Conservation (phyloP, 2,329 filamentous ascomycete genomes). For the Fonsecaea monophora region DNA sequence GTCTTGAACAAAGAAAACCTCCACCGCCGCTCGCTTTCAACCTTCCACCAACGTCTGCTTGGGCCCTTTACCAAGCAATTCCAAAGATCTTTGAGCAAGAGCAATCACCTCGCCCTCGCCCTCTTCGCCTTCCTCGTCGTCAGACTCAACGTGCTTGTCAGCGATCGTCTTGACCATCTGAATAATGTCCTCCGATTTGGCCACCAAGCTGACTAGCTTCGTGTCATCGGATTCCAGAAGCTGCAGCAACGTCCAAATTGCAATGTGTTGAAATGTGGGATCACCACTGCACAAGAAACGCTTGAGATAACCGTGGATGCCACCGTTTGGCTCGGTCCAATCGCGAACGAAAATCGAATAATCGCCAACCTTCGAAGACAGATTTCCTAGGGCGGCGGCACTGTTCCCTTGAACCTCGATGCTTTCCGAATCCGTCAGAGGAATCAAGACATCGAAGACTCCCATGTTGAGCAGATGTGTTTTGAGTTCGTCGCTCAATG, state of each 20-base stretch:
- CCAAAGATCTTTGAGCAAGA: conserved; percentile 86
- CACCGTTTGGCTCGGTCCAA: conserved; percentile 90
- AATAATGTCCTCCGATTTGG: conserved; percentile 88
- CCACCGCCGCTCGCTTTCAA: conserved; percentile 47
- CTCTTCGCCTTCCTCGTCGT: conserved; percentile 85
- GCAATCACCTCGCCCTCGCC: conserved; percentile 93
- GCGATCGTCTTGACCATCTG: conserved; percentile 91
- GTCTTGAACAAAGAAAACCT: conserved; percentile 15
- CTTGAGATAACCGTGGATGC: conserved; percentile 92
- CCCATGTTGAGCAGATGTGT: conserved; percentile 86
- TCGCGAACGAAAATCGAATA: conserved; percentile 95
- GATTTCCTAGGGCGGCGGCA: conserved; percentile 90
- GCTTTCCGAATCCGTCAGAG: conserved; percentile 90
- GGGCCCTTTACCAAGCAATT: conserved; percentile 78
- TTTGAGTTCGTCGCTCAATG: conserved; percentile 94
- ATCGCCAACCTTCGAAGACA: conserved; percentile 97
- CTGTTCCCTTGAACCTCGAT: conserved; percentile 99
- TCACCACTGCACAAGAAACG: conserved; percentile 94
- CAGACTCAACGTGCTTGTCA: conserved; percentile 84
- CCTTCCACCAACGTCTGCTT: conserved; percentile 82
- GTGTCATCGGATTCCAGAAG: conserved; percentile 94
- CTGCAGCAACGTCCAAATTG: conserved; percentile 96
- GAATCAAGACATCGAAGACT: conserved; percentile 95
- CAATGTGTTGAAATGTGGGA: conserved; percentile 97
- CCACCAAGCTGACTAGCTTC: conserved; percentile 84